Percentiles rank a stretch among this genome's conserved stretches.
Conservation (phyloP, 1,284 basidiomycete genomes). For the Ceratobasidium papillatum region DNA sequence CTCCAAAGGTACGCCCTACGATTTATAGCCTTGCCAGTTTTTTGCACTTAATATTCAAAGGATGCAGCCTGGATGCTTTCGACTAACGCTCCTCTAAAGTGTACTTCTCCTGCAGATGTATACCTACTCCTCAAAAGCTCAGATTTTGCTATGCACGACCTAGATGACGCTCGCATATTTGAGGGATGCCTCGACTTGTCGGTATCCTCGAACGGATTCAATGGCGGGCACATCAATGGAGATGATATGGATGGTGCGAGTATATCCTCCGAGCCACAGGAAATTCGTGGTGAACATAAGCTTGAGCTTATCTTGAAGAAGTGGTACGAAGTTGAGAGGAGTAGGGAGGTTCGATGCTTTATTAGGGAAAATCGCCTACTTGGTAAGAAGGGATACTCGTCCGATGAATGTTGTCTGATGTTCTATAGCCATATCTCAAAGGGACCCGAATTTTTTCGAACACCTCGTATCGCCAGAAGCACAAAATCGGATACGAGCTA, state of each 20-base stretch:
- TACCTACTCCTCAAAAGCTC: constrained; percentile 94
- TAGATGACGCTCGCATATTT: constrained; percentile 69
- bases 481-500: constrained; percentile 62
- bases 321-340: constrained; percentile 86
- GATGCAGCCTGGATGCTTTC: constrained; percentile 94
- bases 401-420: background rate
- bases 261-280: background rate
- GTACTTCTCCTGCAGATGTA: constrained; percentile 86
- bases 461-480: constrained; percentile 75
- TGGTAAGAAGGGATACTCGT: constrained; percentile 1
- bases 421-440: constrained; percentile 78
- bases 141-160: constrained; percentile 87
- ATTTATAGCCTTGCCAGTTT: background rate
- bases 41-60: constrained; percentile 54
- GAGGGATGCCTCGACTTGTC: constrained; percentile 59
- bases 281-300: constrained; percentile 53
- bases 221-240: constrained; percentile 16
- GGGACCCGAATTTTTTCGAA: constrained; percentile 91
- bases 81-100: constrained; percentile 85
- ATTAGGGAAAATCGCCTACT: constrained; percentile 54
- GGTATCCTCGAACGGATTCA: constrained; percentile 22
- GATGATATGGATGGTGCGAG: background rate
- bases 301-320: constrained; percentile 92
- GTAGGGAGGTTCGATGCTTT: constrained; percentile 88
- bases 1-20: constrained; percentile 71